Percentiles rank a stretch among this genome's conserved stretches.
These are phyloP conservation scores for Scedosporium dehoogii DNA, from an alignment of 2,329 filamentous ascomycete genomes.

Conservation along the genomic window DNA sequence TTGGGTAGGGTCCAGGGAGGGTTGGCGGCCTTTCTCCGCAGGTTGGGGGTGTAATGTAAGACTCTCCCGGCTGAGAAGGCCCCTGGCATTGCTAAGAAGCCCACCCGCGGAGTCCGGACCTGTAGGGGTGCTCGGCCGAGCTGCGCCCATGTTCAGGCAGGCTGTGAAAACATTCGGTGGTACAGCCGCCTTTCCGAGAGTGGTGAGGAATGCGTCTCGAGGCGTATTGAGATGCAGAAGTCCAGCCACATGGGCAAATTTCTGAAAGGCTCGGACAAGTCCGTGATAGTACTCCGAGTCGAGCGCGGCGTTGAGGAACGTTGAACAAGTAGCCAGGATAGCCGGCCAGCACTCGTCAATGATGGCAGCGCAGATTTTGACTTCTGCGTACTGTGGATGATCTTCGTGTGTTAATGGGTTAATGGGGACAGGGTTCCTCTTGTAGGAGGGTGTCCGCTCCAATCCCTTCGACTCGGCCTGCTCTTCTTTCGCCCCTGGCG, in stretches of 20 bases:
- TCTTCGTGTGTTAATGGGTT: constrained; percentile 73
- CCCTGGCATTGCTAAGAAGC: constrained; percentile 62
- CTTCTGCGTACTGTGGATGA: constrained; percentile 59
- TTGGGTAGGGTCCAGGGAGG: constrained; percentile 42
- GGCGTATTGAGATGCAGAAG: constrained; percentile 76
- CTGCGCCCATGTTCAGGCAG: constrained; percentile 40
- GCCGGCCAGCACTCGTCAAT: constrained; percentile 94
- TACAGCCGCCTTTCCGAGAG: constrained; percentile 84
- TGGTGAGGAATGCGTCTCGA: constrained; percentile 89
- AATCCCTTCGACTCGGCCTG: constrained; percentile 3
- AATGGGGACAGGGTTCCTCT: constrained; percentile 66
- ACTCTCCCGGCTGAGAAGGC: constrained; percentile 64
- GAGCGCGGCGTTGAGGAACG: constrained; percentile 82
- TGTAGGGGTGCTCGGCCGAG: constrained; percentile 32
- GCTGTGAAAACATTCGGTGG: constrained; percentile 66
- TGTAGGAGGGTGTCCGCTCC: constrained; percentile 52
- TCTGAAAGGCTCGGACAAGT: constrained; percentile 85
- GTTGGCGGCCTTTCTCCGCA: constrained; percentile 48
- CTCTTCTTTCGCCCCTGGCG: constrained; percentile 17
- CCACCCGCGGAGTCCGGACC: constrained; percentile 41
- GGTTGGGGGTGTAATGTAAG: constrained; percentile 47
- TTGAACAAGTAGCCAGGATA: constrained; percentile 87
- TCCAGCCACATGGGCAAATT: constrained; percentile 89
- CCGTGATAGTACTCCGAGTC: constrained; percentile 92
- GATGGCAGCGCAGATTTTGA: constrained; percentile 69